A percentile compares a stretch with the other conserved stretches of the same genome.
Conservation (phyloP, 1,284 basidiomycete genomes). For the Moesziomyces globuligerus region DNA sequence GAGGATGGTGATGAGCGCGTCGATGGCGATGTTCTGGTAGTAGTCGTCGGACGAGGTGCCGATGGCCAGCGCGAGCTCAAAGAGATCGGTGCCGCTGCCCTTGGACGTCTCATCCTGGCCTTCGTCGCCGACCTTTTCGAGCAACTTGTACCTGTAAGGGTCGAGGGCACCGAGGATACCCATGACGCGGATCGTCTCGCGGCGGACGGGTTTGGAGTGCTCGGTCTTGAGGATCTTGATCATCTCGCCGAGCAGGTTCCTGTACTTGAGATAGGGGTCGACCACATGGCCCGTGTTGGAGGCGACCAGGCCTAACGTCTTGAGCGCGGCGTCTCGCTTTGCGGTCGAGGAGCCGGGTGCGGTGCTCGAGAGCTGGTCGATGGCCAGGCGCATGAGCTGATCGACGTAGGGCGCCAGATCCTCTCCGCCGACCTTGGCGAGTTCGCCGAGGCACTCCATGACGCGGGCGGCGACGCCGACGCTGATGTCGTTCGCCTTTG, state of each 20-base stretch:
- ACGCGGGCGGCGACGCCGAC: slow-evolving; percentile 91
- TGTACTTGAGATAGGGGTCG: slow-evolving; percentile 87
- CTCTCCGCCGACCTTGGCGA: slow-evolving; percentile 92
- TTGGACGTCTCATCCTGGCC: slow-evolving; percentile 71
- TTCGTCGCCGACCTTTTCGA: slow-evolving; percentile 81
- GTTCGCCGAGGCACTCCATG: slow-evolving; percentile 91
- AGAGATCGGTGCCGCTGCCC: slow-evolving; percentile 72
- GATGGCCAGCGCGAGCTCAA: slow-evolving; percentile 71
- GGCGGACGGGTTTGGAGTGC: slow-evolving; percentile 74
- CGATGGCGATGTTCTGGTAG: slow-evolving; percentile 96
- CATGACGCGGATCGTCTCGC: slow-evolving; percentile 91
- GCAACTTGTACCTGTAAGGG: slow-evolving; percentile 86
- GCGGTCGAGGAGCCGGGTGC: slow-evolving; percentile 49
- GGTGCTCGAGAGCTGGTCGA: slow-evolving; percentile 82
- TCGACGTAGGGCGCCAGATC: slow-evolving; percentile 85
- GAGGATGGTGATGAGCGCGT: slow-evolving; percentile 85
- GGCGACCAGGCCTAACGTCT: slow-evolving; percentile 92
- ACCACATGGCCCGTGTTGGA: slow-evolving; percentile 96
- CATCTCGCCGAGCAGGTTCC: slow-evolving; percentile 85
- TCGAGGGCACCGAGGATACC: slow-evolving; percentile 98
- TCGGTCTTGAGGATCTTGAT: slow-evolving; percentile 89
- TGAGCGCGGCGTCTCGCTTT: slow-evolving; percentile 86
- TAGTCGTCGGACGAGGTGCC: slow-evolving; percentile 79
- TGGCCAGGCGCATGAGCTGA: slow-evolving; percentile 88
- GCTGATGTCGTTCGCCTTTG: slow-evolving; percentile 85